Percentiles rank a stretch among this genome's conserved stretches.
phyloP scores from a whole-genome alignment of 306 rosid species.

The Ziziphus jujuba region DNA sequence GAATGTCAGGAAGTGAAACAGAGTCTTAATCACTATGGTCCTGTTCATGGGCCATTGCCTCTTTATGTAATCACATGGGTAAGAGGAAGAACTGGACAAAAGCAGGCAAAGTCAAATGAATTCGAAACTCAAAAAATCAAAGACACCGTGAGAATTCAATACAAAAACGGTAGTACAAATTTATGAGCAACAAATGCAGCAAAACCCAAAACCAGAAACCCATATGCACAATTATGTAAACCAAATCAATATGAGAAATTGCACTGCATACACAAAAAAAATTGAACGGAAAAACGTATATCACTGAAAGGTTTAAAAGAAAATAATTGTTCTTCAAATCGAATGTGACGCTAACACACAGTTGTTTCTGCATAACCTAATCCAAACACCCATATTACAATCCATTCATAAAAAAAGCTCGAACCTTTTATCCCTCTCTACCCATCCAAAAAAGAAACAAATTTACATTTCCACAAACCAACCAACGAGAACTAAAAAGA shows the following conservation, averaged over 20 bases:
- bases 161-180: too few relatives aligned
- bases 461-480: slow-evolving; percentile 13
- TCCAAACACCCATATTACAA: slow-evolving; percentile 15
- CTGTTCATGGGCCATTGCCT: neutral
- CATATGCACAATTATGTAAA: neutral
- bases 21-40: too few relatives aligned
- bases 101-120: too few relatives aligned
- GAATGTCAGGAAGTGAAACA: too few relatives aligned
- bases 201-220: too few relatives aligned
- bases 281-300: neutral
- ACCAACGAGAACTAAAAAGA: neutral
- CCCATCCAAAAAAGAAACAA: neutral
- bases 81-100: neutral
- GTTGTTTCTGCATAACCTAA: slow-evolving; percentile 8
- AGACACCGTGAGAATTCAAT: too few relatives aligned
- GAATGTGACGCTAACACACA: neutral
- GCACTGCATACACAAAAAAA: neutral
- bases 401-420: neutral
- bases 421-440: neutral
- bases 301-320: neutral
- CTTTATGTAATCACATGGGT: neutral
- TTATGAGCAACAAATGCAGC: too few relatives aligned
- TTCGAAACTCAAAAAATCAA: too few relatives aligned
- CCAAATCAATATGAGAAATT: neutral
- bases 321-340: neutral